Evolutionary conservation across 2,329 filamentous ascomycete species (phyloP), one percentile per base, ranked within the genome.

Genomic region (Chaetomium sp.): DNA sequence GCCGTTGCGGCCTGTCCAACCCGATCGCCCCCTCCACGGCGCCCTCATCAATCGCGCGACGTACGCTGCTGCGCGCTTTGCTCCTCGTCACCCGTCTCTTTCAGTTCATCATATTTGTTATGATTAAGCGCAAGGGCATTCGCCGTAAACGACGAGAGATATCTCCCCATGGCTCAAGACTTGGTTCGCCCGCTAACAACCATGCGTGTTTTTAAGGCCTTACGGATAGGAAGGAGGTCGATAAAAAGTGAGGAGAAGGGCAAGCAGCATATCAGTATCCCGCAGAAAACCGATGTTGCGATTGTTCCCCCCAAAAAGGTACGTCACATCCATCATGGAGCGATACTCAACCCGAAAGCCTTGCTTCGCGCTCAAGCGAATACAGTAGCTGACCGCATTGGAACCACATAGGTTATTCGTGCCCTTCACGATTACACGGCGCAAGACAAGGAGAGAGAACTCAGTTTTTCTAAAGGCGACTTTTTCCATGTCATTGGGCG

Each of bases 401-500:
- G 55, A 52, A 53, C 59, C 11, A 50, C 33, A 56, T 67, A 96
- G 91, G 91, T 99, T 59, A 99, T 99, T 72, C 91, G 92, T 77
- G 94, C 94, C 35, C 86, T 96, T 57, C 96, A 95, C 79, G 89
- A 95, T 72, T 95, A 95, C 74, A 81, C 87, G 67, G 88, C 91
- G 57, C 81, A 87, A 67, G 83, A 84, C 58, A 74, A 75, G 52
- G 87, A 92, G 19, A 27, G 19, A 70, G 86, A 96, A 75, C 79
- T 99, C 66, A 87, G 88, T 69, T 99, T 99, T 74, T 90, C 86
- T 62, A 88, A 90, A 69, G 94, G 94, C 68, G 94, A 99, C 71
- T 99, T 97, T 72, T 94, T 99, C 71, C 92, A 97, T 76, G 94
- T 99, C 62, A 92, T 97, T 71, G 90, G 89, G 67, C 87, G 92